phyloP scores from a whole-genome alignment of 1,139 yeast genomes.

The Saccharomyces pastorianus region DNA sequence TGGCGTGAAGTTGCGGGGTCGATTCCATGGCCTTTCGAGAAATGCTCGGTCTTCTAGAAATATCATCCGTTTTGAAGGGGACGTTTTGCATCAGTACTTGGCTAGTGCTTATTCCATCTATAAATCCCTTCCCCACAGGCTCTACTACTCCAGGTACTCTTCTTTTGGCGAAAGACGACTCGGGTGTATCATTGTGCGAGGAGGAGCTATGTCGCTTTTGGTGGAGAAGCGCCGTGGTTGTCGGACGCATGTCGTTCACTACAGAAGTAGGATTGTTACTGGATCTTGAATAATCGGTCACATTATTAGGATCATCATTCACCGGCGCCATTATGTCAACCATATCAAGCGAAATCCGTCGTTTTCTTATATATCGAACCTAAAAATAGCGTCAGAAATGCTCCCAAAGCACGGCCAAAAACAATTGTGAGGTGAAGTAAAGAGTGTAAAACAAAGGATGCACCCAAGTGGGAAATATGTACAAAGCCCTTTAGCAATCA shows the following conservation, averaged over 20 bases:
- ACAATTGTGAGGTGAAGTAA: background rate
- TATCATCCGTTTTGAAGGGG: background rate
- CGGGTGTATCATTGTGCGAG: conserved; percentile 1
- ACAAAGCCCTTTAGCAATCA: background rate
- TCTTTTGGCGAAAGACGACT: background rate
- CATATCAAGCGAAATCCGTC: background rate
- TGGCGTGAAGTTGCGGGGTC: background rate
- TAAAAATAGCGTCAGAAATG: background rate
- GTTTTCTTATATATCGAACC: background rate
- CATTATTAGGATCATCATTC: background rate
- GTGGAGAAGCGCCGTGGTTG: conserved; percentile 1
- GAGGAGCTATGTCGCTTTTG: conserved; percentile 4
- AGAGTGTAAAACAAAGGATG: background rate
- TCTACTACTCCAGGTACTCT: background rate
- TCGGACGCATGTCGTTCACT: background rate
- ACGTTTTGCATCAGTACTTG: background rate
- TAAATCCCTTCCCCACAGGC: background rate
- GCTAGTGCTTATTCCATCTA: background rate
- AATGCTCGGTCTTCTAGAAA: conserved; percentile 1
- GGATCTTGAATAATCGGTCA: no score
- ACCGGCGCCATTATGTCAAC: background rate
- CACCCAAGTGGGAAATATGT: background rate
- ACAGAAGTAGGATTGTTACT: no score
- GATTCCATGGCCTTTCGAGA: background rate
- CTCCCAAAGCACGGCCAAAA: background rate